Conservation (phyloP, 1,284 basidiomycete species). For the Paramarasmius palmivorus region DNA sequence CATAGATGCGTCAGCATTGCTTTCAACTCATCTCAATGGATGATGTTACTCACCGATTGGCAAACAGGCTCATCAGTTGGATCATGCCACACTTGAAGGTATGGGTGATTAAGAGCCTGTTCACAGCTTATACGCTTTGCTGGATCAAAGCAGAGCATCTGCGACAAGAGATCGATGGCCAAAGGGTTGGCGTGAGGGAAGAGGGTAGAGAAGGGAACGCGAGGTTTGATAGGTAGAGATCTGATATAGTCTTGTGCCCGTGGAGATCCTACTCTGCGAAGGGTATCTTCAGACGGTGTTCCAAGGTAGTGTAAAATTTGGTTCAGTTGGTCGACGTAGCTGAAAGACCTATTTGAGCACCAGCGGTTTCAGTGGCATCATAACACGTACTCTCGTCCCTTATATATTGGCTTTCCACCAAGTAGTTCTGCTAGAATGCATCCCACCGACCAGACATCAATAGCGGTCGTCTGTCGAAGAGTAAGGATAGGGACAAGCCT, state of each 20-base stretch:
- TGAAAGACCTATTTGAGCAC: conserved; percentile 25
- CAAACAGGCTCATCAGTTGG: conserved; percentile 89
- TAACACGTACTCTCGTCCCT: conserved; percentile 87
- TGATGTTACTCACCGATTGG: conserved; percentile 50
- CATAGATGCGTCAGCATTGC: background rate
- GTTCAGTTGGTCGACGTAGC: conserved; percentile 98
- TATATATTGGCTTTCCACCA: conserved; percentile 97
- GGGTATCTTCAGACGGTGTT: conserved; percentile 94
- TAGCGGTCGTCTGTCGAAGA: conserved; percentile 65
- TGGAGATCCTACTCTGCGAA: conserved; percentile 92
- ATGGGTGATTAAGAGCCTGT: conserved; percentile 93
- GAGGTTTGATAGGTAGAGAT: conserved; percentile 94
- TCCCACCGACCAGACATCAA: conserved; percentile 98
- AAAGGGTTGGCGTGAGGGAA: conserved; percentile 94
- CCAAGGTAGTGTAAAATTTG: conserved; percentile 98
- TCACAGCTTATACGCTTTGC: conserved; percentile 95
- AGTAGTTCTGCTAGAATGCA: conserved; percentile 97
- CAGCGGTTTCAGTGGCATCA: background rate
- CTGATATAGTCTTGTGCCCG: conserved; percentile 98
- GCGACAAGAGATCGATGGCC: conserved; percentile 89
- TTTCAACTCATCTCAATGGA: conserved; percentile 10
- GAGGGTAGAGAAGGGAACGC: conserved; percentile 87
- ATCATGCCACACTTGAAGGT: conserved; percentile 93
- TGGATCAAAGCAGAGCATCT: conserved; percentile 96
- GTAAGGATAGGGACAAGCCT: conserved; percentile 5